Conservation (phyloP, 306 rosid species). For the Cicer bijugum region DNA sequence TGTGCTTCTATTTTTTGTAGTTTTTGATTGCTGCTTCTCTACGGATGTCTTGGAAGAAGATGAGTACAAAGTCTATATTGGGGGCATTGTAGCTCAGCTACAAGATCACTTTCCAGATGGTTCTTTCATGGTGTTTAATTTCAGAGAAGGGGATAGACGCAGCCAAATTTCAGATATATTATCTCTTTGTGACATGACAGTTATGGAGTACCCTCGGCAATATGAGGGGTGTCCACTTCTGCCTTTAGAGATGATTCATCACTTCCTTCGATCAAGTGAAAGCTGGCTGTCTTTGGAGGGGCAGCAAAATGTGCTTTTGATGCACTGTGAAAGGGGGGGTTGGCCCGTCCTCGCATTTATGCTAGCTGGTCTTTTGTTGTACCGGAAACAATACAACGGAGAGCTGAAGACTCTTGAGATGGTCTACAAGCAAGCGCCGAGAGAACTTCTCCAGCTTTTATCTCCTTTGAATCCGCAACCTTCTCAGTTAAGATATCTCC, state of each 20-base stretch:
- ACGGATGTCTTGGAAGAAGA: constrained; percentile 85
- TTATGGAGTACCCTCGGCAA: constrained; percentile 97
- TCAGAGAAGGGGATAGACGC: constrained; percentile 89
- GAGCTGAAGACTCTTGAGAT: constrained; percentile 95
- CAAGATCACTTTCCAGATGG: constrained; percentile 90
- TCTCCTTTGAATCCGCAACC: constrained; percentile 89
- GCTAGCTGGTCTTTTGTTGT: constrained; percentile 89
- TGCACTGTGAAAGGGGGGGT: constrained; percentile 98
- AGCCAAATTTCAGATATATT: constrained; percentile 80
- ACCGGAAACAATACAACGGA: constrained; percentile 83
- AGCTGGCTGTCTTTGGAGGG: constrained; percentile 98
- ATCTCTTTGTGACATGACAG: constrained; percentile 94
- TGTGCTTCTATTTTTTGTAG: constrained; percentile 56
- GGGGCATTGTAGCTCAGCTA: constrained; percentile 84
- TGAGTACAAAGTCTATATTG: constrained; percentile 82
- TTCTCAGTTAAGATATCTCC: constrained; percentile 96
- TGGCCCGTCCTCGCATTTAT: constrained; percentile 98
- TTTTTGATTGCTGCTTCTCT: constrained; percentile 99
- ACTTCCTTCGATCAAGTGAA: constrained; percentile 94
- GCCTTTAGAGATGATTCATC: constrained; percentile 91
- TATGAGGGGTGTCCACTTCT: constrained; percentile 88
- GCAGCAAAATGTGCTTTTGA: constrained; percentile 88
- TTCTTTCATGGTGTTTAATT: constrained; percentile 96
- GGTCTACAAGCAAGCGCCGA: constrained; percentile 99
- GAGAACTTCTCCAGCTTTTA: constrained; percentile 79